phyloP scores from a whole-genome alignment of 2,329 filamentous ascomycete genomes.

The Thyridium curvatum region DNA sequence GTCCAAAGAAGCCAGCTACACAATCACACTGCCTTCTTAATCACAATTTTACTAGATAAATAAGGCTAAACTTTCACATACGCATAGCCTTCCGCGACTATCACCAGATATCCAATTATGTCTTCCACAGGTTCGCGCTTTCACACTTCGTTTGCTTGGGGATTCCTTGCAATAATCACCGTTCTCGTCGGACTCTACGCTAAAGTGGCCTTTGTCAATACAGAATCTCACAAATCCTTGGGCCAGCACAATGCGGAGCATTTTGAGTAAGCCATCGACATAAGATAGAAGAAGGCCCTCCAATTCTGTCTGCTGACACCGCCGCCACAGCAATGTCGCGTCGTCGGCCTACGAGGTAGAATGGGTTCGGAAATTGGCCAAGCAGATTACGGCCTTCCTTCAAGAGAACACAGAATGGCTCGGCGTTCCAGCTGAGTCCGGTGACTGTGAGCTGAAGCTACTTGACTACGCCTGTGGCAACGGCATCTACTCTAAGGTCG shows the following conservation, averaged over 20 bases:
- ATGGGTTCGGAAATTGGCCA: conserved; percentile 6
- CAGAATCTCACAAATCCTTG: conserved; percentile 1
- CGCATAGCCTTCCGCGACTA: no score
- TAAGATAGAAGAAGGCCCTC: background rate
- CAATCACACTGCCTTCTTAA: no score
- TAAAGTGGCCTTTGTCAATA: no score
- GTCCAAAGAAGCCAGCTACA: no score
- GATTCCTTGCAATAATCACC: no score
- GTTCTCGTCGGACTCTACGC: no score
- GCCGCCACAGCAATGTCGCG: conserved; percentile 1
- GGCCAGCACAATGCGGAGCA: conserved; percentile 10
- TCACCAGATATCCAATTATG: no score
- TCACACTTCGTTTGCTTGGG: no score
- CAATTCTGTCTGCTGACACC: background rate
- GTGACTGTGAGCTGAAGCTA: conserved; percentile 2
- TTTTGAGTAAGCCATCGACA: conserved; percentile 5
- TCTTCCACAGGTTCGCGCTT: no score
- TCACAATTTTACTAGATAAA: no score
- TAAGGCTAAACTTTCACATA: no score
- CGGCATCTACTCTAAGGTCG: conserved; percentile 7
- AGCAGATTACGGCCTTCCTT: conserved; percentile 5
- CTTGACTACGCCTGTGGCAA: conserved; percentile 14
- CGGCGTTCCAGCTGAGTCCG: conserved; percentile 4
- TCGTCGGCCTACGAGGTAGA: conserved; percentile 2
- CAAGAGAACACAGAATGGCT: conserved; percentile 5